Percentiles rank a stretch among this genome's conserved stretches.
Evolutionary conservation across 192 early-diverging fungal species (phyloP).

Genomic region (Neocallimastix lanati): DNA sequence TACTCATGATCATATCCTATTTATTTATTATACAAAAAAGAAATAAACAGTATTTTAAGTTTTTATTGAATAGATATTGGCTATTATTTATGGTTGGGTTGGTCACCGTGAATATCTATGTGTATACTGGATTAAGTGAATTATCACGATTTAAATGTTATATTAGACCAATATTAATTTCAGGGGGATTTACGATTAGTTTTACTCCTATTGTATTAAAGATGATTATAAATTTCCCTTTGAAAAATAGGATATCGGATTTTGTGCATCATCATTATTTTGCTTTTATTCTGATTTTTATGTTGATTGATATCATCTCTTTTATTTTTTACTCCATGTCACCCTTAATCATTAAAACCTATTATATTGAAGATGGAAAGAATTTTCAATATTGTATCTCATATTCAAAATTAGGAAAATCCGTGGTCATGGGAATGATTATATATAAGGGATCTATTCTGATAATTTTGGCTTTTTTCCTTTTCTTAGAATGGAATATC

Average conservation of each 20-base stretch:
- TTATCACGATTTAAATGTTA: neutral
- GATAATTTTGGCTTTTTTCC: neutral
- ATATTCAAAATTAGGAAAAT: neutral
- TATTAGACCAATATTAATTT: neutral
- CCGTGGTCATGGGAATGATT: neutral
- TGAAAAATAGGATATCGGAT: neutral
- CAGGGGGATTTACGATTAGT: neutral
- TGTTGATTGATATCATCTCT: neutral
- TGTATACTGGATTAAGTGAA: neutral
- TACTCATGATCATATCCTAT: neutral
- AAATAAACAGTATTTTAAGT: neutral
- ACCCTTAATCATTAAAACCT: neutral
- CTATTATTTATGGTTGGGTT: neutral
- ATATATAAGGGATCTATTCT: neutral
- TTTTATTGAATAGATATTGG: neutral
- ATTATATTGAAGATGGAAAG: neutral
- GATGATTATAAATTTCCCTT: neutral
- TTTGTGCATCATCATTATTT: neutral
- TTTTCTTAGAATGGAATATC: neutral
- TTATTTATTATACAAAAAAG: neutral
- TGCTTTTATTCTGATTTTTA: neutral
- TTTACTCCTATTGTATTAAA: neutral
- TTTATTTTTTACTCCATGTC: neutral
- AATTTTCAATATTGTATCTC: neutral
- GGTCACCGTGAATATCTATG: neutral